Evolutionary conservation across 305 asterid species (phyloP).

Genomic region (Fraxinus xanthoxyloides): DNA sequence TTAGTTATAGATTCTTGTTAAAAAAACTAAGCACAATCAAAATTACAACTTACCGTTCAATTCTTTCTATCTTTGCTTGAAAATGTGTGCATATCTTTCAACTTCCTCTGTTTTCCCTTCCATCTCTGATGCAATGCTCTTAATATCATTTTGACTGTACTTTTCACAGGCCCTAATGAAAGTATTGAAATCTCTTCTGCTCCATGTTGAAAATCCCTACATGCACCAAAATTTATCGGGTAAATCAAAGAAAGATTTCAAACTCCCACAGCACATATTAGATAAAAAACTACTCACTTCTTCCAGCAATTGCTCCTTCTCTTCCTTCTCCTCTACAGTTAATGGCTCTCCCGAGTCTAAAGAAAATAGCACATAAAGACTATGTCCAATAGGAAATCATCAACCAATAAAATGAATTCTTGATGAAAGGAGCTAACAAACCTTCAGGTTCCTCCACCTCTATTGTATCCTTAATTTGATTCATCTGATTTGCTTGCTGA

Average conservation of each 20-base stretch:
- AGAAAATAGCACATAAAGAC: constrained; percentile 26
- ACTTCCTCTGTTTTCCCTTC: constrained; percentile 97
- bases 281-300: constrained; percentile 44
- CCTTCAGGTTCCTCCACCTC: constrained; percentile 97
- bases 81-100: constrained; percentile 81
- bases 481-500: constrained; percentile 77
- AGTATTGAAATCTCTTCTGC: constrained; percentile 28
- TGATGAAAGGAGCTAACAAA: constrained; percentile 26
- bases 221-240: constrained; percentile 19
- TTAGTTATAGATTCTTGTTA: not conserved
- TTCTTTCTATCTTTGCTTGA: constrained; percentile 93
- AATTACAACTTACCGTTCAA: constrained; percentile 57
- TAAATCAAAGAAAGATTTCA: constrained; percentile 7
- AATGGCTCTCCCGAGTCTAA: constrained; percentile 89
- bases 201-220: constrained; percentile 95
- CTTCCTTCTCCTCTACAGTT: constrained; percentile 73
- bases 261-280: not conserved
- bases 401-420: constrained; percentile 10
- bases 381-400: constrained; percentile 1
- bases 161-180: constrained; percentile 97
- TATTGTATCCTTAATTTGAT: constrained; percentile 81
- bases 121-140: constrained; percentile 85
- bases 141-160: constrained; percentile 80
- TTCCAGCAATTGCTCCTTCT: constrained; percentile 76
- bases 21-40: not conserved